These are phyloP conservation scores for Heteromeles arbutifolia DNA, from an alignment of 306 rosid genomes.

Conservation along the genomic window DNA sequence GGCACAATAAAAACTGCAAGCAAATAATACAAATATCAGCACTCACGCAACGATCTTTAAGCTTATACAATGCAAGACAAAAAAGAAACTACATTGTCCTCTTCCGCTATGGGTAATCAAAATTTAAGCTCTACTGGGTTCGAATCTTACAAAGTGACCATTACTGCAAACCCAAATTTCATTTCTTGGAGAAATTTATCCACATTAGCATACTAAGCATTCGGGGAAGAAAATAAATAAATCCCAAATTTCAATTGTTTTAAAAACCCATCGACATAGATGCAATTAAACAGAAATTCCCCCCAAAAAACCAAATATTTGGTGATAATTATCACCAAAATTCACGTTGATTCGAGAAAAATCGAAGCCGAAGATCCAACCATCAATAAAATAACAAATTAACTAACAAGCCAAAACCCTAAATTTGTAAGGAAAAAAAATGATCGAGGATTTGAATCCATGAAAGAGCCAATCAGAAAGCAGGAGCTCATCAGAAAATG, in stretches of 20 bases:
- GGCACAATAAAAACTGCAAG: slow-evolving; percentile 11
- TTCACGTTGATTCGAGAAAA: background rate
- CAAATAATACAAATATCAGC: background rate
- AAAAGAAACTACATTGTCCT: background rate
- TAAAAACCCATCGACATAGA: background rate
- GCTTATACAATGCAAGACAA: background rate
- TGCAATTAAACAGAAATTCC: background rate
- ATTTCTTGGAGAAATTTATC: background rate
- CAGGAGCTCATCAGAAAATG: background rate
- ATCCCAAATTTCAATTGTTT: background rate
- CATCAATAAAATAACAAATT: background rate
- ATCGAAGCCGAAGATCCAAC: slow-evolving; percentile 5
- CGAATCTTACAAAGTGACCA: background rate
- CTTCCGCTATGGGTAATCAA: background rate
- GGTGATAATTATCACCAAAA: background rate
- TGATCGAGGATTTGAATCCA: background rate
- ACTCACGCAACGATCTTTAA: background rate
- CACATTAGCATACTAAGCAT: background rate
- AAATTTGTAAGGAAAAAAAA: background rate
- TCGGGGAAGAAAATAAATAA: background rate
- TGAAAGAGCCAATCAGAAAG: background rate
- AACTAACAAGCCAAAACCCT: slow-evolving; percentile 1
- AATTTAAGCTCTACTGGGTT: background rate
- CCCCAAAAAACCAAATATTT: background rate
- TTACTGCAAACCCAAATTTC: background rate